phyloP scores from a whole-genome alignment of 306 rosid species.

The Glycine latifolia region DNA sequence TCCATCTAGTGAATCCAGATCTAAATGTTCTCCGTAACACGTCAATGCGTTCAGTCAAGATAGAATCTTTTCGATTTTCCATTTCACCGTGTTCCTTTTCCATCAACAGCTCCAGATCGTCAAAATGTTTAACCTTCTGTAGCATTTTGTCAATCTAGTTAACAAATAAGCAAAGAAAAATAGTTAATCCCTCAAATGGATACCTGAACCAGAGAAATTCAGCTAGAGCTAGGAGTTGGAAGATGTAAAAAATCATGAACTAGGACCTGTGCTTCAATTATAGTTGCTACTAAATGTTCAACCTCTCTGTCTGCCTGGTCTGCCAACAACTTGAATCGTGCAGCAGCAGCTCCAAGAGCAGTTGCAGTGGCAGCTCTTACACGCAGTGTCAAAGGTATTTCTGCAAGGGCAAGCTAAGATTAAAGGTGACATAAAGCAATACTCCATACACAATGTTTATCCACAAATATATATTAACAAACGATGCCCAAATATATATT shows the following conservation, averaged over 20 bases:
- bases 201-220: constrained; percentile 35
- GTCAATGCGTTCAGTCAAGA: constrained; percentile 69
- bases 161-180: constrained; percentile 42
- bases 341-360: constrained; percentile 95
- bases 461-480: neutral
- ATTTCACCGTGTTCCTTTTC: constrained; percentile 69
- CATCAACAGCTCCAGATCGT: constrained; percentile 80
- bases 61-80: constrained; percentile 67
- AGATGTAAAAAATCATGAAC: neutral
- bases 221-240: neutral
- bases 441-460: constrained; percentile 17
- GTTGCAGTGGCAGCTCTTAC: constrained; percentile 86
- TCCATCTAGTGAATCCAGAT: constrained; percentile 83
- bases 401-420: constrained; percentile 50
- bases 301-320: constrained; percentile 94
- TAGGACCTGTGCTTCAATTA: constrained; percentile 43
- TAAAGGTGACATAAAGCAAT: constrained; percentile 20
- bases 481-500: neutral
- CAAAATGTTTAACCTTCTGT: constrained; percentile 74
- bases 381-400: constrained; percentile 67
- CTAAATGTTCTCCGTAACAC: constrained; percentile 60
- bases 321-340: constrained; percentile 83
- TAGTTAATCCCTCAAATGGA: constrained; percentile 36
- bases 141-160: constrained; percentile 73
- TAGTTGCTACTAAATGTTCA: constrained; percentile 73